phyloP scores from a whole-genome alignment of 495 filamentous ascomycete species.

The Daldinia vernicosa region DNA sequence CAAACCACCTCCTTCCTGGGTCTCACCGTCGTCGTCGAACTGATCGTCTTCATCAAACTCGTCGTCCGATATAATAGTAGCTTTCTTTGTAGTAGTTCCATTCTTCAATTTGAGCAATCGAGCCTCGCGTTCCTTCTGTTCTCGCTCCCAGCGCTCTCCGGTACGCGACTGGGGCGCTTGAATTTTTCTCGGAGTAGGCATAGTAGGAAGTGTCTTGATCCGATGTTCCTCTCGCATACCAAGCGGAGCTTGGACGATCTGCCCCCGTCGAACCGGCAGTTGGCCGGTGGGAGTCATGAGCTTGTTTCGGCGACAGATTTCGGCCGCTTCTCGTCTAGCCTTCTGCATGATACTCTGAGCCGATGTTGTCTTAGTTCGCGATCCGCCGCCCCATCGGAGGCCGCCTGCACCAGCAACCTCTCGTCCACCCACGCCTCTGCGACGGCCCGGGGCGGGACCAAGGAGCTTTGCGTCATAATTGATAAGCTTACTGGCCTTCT shows the following conservation, averaged over 20 bases:
- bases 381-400: slow-evolving; percentile 40
- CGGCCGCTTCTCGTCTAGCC: slow-evolving; percentile 43
- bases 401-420: slow-evolving; percentile 7
- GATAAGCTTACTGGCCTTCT: slow-evolving; percentile 44
- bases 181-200: slow-evolving; percentile 23
- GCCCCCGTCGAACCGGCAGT: slow-evolving; percentile 35
- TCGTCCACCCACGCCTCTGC: slow-evolving; percentile 3
- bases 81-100: slow-evolving; percentile 3
- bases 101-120: slow-evolving; percentile 35
- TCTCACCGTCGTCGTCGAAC: slow-evolving; percentile 7
- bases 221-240: slow-evolving; percentile 50
- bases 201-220: slow-evolving; percentile 42
- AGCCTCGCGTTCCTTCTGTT: slow-evolving; percentile 35
- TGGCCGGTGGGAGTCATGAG: slow-evolving; percentile 40
- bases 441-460: slow-evolving; percentile 28
- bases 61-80: slow-evolving; percentile 33
- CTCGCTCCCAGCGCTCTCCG: not conserved
- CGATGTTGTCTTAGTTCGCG: slow-evolving; percentile 43
- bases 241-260: slow-evolving; percentile 50
- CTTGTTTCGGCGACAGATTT: slow-evolving; percentile 39
- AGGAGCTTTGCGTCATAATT: slow-evolving; percentile 39
- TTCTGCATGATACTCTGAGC: slow-evolving; percentile 40
- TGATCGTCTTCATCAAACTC: slow-evolving; percentile 22
- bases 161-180: slow-evolving; percentile 26
- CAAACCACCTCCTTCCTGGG: slow-evolving; percentile 9